Base-by-base conservation (phyloP, 179 eudicot species). In the Monotropa hypopitys region DNA sequence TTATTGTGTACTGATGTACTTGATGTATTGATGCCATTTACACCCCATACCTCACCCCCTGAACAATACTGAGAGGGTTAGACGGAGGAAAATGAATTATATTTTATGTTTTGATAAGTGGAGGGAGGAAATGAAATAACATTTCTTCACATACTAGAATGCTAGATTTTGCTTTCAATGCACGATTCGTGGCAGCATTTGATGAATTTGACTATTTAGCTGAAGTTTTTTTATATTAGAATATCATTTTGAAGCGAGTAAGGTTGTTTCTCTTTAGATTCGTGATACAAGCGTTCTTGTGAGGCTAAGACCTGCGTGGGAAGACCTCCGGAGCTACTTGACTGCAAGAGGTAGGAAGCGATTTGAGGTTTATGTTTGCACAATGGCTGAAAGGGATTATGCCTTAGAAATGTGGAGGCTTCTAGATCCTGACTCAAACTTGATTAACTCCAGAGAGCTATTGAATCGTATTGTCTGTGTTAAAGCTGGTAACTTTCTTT, bases 371-470 rank as follows among this genome's bases (percentile, higher is more conserved):
- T 96, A 84, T 85, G 98, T 93, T 82, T 96, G 99, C 86, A 96
- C 99, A 32, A 89, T 93, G 98, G 99, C 99, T 77, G 99, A 96
- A 88, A 91, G 97, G 80, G 99, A 96, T 77, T 96, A 96, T 88
- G 99, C 99, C 71, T 82, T 95, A 82, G 99, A 95, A 86, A 95
- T 95, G 99, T 96, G 99, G 99, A 86, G 98, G 80, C 98, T 93
- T 86, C 97, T 96, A 77, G 99, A 96, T 87, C 99, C 98, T 12
- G 98, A 90, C 76, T 87, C 94, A 69, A 91, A 90, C 76, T 87
- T 96, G 85, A 96, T 96, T 70, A 86, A 75, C 84, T 68, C 88
- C 30, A 86, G 81, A 76, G 91, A 91, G 76, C 81, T 96, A 57
- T 83, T 90, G 87, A 90, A 91, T 76, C 99, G 99, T 40, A 86